These are phyloP conservation scores for Alternaria viburni DNA, from an alignment of 2,329 filamentous ascomycete genomes.

Conservation along the genomic window DNA sequence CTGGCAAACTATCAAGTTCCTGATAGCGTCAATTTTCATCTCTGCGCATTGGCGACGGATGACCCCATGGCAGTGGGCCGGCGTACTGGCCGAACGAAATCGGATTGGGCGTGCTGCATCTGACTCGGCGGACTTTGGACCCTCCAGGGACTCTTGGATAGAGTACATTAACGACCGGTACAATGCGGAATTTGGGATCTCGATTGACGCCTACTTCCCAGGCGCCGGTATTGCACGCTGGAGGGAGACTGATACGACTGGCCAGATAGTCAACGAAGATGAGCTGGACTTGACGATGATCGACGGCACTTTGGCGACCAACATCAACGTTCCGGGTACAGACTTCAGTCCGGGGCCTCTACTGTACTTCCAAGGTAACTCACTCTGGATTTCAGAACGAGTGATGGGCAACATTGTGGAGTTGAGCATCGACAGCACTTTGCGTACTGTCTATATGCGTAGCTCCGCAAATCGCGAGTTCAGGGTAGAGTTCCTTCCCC, in stretches of 20 bases:
- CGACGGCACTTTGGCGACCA: not conserved
- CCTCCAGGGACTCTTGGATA: not conserved
- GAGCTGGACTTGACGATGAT: not conserved
- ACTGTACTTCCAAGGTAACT: not conserved
- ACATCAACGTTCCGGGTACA: not conserved
- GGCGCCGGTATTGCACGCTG: not conserved
- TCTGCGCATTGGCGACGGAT: not conserved
- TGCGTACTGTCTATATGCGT: not conserved
- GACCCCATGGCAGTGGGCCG: not conserved
- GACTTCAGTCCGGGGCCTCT: not conserved
- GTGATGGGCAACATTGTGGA: not conserved
- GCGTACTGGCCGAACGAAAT: not conserved
- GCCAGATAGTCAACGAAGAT: not conserved
- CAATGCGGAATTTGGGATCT: not conserved
- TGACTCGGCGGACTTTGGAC: not conserved
- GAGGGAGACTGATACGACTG: not conserved
- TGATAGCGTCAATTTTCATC: not conserved
- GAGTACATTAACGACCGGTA: not conserved
- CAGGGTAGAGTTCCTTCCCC: not conserved
- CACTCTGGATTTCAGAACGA: not conserved
- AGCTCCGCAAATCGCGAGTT: not conserved
- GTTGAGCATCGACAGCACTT: not conserved
- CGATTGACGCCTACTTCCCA: not conserved
- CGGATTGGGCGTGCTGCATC: not conserved
- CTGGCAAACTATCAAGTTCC: not conserved